Evolutionary conservation across 805 yeast genomes (phyloP), one percentile per base, ranked within the genome.

Genomic region (Saccharomycopsis fibuligera): DNA sequence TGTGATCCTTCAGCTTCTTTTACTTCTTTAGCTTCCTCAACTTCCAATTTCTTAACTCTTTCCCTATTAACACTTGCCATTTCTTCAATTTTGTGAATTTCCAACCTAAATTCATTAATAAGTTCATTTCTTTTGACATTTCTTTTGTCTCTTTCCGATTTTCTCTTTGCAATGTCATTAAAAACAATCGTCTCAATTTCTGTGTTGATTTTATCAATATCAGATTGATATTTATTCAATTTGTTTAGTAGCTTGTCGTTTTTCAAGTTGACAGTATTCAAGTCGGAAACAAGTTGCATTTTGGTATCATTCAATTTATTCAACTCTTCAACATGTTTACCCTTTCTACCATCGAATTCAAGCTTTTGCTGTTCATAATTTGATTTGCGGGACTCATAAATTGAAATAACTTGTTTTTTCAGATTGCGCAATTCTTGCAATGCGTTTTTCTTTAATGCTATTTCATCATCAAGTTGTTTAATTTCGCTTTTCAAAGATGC

Each of bases 401-500:
- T 23, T 37, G 16, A 22, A 21, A 17, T 30, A 37, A 35, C 22
- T 25, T 21, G 35, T 17, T 17, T 37, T 17, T 23, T 23, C 31
- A 10, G 19, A 25, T 14, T 5, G 12, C 23, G 35, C 14, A 31
- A 12, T 10, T 31, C 30, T 31, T 44, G 24, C 23, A 41, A 8
- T 29, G 9, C 17, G n/a, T 10, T 21, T 21, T 50, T 47, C 35
- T 41, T 44, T 31, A 37, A 36, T 19, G 29, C 21, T 14, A 37
- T 38, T 27, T 44, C 45, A 10, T 47, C 49, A 12, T 50, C 50
- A 14, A 49, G 25, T 21, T 46, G 37, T 25, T 49, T 35, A 21
- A 43, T 31, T 31, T 50, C 66, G 38, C 69, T 74, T 37, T 78
- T 71, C 51, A 80, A 60, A 36, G 77, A 72, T 38, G 73, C 73